Conservation (phyloP, 2,329 filamentous ascomycete genomes). For the Didymella pomorum region DNA sequence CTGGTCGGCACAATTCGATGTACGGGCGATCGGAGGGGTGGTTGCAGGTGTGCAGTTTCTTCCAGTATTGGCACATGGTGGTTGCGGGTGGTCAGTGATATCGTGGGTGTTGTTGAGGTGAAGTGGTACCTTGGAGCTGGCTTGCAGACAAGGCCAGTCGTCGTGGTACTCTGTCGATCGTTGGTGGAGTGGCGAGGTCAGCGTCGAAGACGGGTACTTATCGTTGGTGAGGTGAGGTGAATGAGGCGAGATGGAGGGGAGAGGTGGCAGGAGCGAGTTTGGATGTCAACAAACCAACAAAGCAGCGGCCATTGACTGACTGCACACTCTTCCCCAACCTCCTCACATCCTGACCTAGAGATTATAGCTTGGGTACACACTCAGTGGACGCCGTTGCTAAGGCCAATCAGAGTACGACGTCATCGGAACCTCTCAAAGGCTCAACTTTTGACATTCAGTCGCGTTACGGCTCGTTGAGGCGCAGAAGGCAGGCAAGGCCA, state of each 20-base stretch:
- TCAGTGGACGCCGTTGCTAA: too few relatives aligned
- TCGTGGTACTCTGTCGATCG: neutral
- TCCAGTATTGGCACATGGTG: slow-evolving; percentile 40
- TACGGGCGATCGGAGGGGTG: slow-evolving; percentile 32
- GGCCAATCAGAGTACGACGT: too few relatives aligned
- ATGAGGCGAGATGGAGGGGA: neutral
- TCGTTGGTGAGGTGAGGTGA: neutral
- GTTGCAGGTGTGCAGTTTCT: slow-evolving; percentile 34
- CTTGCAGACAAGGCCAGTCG: neutral
- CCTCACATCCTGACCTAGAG: too few relatives aligned
- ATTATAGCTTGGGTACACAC: too few relatives aligned
- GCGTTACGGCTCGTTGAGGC: too few relatives aligned
- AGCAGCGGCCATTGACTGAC: too few relatives aligned
- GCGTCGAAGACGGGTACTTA: too few relatives aligned
- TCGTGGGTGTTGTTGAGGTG: neutral
- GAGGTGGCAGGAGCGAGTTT: neutral
- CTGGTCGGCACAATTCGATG: slow-evolving; percentile 35
- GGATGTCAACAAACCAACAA: neutral
- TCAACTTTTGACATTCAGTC: too few relatives aligned
- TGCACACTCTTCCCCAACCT: too few relatives aligned
- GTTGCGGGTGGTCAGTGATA: neutral
- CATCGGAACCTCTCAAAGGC: too few relatives aligned
- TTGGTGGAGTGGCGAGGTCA: neutral
- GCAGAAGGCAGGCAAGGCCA: too few relatives aligned
- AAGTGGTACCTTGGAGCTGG: neutral